phyloP scores from a whole-genome alignment of 2,329 filamentous ascomycete genomes.

The Aphanoascus verrucosus region DNA sequence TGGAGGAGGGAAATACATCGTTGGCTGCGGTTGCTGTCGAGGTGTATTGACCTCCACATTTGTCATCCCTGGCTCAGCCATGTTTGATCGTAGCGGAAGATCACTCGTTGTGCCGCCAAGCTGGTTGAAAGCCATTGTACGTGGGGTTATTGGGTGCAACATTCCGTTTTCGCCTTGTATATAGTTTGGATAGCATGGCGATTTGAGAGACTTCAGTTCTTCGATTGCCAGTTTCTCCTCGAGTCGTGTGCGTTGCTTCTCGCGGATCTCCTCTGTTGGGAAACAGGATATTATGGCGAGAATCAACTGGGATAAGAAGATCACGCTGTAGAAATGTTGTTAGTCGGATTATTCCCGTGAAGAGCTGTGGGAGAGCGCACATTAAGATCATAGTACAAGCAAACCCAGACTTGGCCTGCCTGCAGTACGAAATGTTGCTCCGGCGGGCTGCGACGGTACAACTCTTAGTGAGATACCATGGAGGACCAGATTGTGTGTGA shows the following conservation, averaged over 20 bases:
- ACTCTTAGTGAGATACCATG: slow-evolving; percentile 55
- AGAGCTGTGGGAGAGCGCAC: slow-evolving; percentile 33
- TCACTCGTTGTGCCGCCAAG: slow-evolving; percentile 29
- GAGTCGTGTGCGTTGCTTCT: slow-evolving; percentile 19
- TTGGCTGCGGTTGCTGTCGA: slow-evolving; percentile 14
- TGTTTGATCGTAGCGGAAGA: slow-evolving; percentile 31
- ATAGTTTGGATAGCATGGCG: slow-evolving; percentile 26
- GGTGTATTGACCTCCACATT: slow-evolving; percentile 13
- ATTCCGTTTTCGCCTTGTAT: slow-evolving; percentile 17
- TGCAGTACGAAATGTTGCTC: slow-evolving; percentile 44
- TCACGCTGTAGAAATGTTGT: slow-evolving; percentile 28
- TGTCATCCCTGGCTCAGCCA: slow-evolving; percentile 12
- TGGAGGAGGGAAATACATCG: slow-evolving; percentile 35
- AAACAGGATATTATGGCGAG: slow-evolving; percentile 41
- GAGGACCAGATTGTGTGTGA: slow-evolving; percentile 44
- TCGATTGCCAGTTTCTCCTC: slow-evolving; percentile 26
- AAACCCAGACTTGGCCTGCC: slow-evolving; percentile 50
- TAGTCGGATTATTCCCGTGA: neutral
- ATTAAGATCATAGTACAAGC: slow-evolving; percentile 46
- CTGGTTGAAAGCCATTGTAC: slow-evolving; percentile 34
- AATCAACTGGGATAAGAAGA: slow-evolving; percentile 42
- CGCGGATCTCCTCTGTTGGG: slow-evolving; percentile 31
- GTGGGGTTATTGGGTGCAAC: slow-evolving; percentile 33
- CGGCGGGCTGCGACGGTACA: slow-evolving; percentile 43
- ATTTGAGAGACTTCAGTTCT: slow-evolving; percentile 29